Evolutionary conservation across 352 stramenopile species (phyloP), one percentile per base, ranked within the genome.

Genomic region (Globisporangium solare): DNA sequence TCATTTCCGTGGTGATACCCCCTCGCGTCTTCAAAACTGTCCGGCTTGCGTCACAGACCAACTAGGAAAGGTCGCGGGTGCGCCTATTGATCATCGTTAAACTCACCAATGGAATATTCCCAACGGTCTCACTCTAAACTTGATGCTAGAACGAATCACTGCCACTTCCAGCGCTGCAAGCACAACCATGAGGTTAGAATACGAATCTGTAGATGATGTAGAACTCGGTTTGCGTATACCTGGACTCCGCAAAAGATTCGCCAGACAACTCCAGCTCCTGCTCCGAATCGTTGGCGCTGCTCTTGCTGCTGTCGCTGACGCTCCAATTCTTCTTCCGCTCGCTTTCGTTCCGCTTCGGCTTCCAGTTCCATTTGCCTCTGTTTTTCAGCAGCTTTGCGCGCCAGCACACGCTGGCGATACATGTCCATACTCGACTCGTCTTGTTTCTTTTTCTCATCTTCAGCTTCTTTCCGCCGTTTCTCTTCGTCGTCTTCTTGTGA

Each of bases 211-310:
- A 35, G 27, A 35, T 10, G 10, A 35, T 35, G 7, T 10, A 35
- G 10, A 35, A 35, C 27, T 35, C 27, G 27, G 7, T 35, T 35
- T 12, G 48, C 63, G 20, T 76, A n/a, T n/a, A 89, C 79, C 79
- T 89, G 0, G 79, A 89, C 50, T 85, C 74, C 1, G 79, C 76
- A 35, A 89, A 87, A 11, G 79, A 89, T 59, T 68, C 79, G 0
- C 61, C 74, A 0, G 79, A 89, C 0, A 83, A 54, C 39, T 89
- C 79, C 13, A 86, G 51, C 37, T 85, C 78, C 17, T 86, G 54
- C 1, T 88, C 79, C 0, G 67, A 83, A 0, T 66, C 74, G 22
- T 60, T 66, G 2, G 45, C 54, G 53, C 11, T 59, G 42, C 21
- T 66, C 48, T 54, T 52, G 53, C 63, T 20, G 58, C 64, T 32